Conservation (phyloP, 2,329 filamentous ascomycete genomes). For the Dothistroma septosporum region DNA sequence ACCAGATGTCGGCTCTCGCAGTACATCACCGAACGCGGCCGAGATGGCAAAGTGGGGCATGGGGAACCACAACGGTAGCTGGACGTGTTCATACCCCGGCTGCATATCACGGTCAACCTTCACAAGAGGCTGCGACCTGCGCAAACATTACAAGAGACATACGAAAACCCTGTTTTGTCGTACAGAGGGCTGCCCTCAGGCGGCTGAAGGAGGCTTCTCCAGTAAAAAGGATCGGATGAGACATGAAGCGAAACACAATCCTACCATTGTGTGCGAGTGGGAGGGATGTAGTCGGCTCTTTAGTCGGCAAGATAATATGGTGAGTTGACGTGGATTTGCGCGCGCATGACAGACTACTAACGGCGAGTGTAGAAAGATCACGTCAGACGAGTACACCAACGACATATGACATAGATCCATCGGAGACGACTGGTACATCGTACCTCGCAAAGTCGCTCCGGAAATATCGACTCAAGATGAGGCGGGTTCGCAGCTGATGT, state of each 20-base stretch:
- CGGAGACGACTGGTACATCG: background rate
- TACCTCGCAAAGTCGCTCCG: background rate
- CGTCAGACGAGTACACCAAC: background rate
- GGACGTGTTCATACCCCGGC: constrained; percentile 56
- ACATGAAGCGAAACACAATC: constrained; percentile 60
- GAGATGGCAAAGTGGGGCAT: constrained; percentile 39
- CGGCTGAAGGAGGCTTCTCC: constrained; percentile 55
- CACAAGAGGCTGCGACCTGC: constrained; percentile 56
- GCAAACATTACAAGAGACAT: constrained; percentile 61
- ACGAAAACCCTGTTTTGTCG: constrained; percentile 60
- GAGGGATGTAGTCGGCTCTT: constrained; percentile 56
- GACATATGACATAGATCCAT: background rate
- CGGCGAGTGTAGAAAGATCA: background rate
- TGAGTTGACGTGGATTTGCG: constrained; percentile 27
- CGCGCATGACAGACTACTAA: background rate
- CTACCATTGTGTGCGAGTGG: constrained; percentile 57
- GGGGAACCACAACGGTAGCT: constrained; percentile 47
- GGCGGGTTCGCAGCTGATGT: background rate
- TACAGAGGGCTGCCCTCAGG: constrained; percentile 55
- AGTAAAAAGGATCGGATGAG: constrained; percentile 60
- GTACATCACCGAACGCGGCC: constrained; percentile 30
- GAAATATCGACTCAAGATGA: no score
- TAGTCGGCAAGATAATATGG: constrained; percentile 61
- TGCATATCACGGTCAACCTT: constrained; percentile 58
- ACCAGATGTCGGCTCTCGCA: constrained; percentile 28